Base-by-base conservation (phyloP, 2,329 filamentous ascomycete species). In the Hypoxylon sp. region DNA sequence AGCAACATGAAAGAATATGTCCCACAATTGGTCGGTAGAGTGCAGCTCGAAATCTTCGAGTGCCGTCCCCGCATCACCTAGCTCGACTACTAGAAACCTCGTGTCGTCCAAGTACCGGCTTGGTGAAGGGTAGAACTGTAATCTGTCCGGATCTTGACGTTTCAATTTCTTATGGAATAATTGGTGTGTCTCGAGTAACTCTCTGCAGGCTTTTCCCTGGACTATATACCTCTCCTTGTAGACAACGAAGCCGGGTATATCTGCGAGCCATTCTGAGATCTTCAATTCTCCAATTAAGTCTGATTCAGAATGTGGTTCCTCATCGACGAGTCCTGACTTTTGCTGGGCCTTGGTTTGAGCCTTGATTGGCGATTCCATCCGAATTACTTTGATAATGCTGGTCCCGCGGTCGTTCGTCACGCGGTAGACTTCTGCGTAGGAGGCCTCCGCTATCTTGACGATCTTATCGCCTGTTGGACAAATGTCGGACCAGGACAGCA, bases 151-250 rank as follows among this genome's bases (percentile, higher is more conserved):
- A 53, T 90, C 87, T 73, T 84, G 83, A 17, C 84, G 80, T 79
- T 86, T 88, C 75, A 83, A 78, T 63, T 82, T 83, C 65, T 83
- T 83, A 42, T 89, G 86, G 59, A 88, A 90, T 2, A 77, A 75
- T 72, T 88, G 87, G 68, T 89, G 88, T n/a, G 89, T 90, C 69
- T 88, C 84, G 1, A 89, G 80, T 29, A 91, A 78, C 14, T 82
- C 81, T 54, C 81, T 82, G 3, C 87, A 83, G 0, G 87, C 82
- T 67, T 84, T 86, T 0, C 89, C 89, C 71, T 83, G 80, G 1
- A 90, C 86, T 31, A 90, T 78, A 63, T 90, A 89, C 6, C 86
- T 82, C 74, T 90, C 88, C 77, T 91, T 91, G 80, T 90, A 91
- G 17, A 88, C 83, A 33, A 90, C 88, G 67, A 90, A 91, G 0